These are phyloP conservation scores for Crithidia bombi DNA, from an alignment of 208 protist genomes.

Conservation along the genomic window DNA sequence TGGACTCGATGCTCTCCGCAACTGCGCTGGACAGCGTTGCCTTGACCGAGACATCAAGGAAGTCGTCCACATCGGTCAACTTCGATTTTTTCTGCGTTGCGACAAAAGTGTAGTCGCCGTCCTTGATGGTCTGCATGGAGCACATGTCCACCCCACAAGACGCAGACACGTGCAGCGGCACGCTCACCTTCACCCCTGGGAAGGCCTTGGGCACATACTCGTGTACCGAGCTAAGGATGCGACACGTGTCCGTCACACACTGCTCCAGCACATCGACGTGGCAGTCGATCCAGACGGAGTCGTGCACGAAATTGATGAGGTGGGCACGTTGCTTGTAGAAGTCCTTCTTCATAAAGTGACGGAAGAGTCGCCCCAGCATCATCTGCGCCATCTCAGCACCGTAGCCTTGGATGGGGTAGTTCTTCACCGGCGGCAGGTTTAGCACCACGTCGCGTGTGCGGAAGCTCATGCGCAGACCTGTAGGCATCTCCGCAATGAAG, in stretches of 20 bases:
- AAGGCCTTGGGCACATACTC: slow-evolving; percentile 77
- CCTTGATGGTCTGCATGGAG: slow-evolving; percentile 63
- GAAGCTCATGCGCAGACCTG: slow-evolving; percentile 77
- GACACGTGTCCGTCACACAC: slow-evolving; percentile 65
- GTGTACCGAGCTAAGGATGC: slow-evolving; percentile 68
- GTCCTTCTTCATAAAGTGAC: slow-evolving; percentile 64
- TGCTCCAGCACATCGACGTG: slow-evolving; percentile 76
- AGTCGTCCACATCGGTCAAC: slow-evolving; percentile 26
- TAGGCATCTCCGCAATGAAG: slow-evolving; percentile 87
- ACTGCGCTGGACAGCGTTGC: slow-evolving; percentile 21
- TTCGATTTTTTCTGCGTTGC: slow-evolving; percentile 29
- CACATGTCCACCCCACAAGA: slow-evolving; percentile 84
- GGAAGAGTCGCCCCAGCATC: slow-evolving; percentile 85
- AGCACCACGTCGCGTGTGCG: slow-evolving; percentile 78
- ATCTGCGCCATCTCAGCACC: slow-evolving; percentile 90
- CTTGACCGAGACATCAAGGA: slow-evolving; percentile 27
- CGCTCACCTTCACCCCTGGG: slow-evolving; percentile 65
- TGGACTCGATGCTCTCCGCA: slow-evolving; percentile 13
- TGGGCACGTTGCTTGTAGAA: slow-evolving; percentile 75
- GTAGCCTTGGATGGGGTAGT: slow-evolving; percentile 92
- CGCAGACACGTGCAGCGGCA: slow-evolving; percentile 72
- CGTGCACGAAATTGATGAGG: slow-evolving; percentile 91
- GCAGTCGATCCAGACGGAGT: slow-evolving; percentile 91
- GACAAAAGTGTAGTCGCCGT: slow-evolving; percentile 49
- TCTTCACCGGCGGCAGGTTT: slow-evolving; percentile 86